Conservation (phyloP, 805 yeast species). For the Wickerhamomyces bisporus region DNA sequence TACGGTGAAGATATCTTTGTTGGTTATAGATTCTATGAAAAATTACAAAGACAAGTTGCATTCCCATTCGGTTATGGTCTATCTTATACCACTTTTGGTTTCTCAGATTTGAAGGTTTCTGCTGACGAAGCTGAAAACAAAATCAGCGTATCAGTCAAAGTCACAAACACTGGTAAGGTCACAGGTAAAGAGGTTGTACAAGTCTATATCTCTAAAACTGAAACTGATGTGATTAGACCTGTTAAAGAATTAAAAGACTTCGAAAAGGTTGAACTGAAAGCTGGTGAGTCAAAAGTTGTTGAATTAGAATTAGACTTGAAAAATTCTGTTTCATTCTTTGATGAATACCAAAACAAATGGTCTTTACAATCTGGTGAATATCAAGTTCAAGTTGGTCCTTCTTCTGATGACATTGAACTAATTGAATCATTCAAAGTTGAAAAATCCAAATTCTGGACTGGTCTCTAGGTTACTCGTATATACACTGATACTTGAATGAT, state of each 20-base stretch:
- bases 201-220: constrained; percentile 38
- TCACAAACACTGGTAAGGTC: constrained; percentile 39
- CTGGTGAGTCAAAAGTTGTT: constrained; percentile 38
- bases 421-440: constrained; percentile 19
- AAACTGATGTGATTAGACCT: constrained; percentile 40
- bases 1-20: constrained; percentile 66
- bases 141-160: constrained; percentile 30
- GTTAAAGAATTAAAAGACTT: constrained; percentile 56
- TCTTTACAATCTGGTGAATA: constrained; percentile 45
- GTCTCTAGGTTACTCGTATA: no score
- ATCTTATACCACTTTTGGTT: constrained; percentile 49
- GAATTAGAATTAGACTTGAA: constrained; percentile 33
- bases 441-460: constrained; percentile 22
- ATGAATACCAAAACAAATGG: constrained; percentile 46
- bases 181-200: constrained; percentile 54
- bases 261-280: constrained; percentile 39
- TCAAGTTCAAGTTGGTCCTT: constrained; percentile 41
- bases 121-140: constrained; percentile 23
- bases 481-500: no score
- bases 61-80: constrained; percentile 64
- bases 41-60: constrained; percentile 38
- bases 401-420: constrained; percentile 25
- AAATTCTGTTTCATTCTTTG: constrained; percentile 49
- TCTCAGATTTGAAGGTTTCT: constrained; percentile 31
- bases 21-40: constrained; percentile 60